These are phyloP conservation scores for Penicillium ochrochloron DNA, from an alignment of 495 filamentous ascomycete genomes.

Conservation along the genomic window DNA sequence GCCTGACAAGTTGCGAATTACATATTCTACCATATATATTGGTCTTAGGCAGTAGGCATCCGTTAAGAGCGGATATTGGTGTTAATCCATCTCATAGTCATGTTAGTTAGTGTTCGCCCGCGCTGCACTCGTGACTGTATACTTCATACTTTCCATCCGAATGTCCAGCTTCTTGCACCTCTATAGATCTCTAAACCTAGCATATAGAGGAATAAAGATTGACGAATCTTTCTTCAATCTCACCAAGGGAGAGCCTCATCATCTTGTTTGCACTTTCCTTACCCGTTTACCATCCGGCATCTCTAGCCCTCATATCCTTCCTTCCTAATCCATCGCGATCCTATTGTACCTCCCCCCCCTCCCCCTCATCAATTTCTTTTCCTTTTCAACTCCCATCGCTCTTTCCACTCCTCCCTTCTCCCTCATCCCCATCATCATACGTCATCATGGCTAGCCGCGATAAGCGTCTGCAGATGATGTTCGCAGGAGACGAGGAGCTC, in stretches of 20 bases:
- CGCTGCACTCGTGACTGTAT: not conserved
- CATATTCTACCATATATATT: too few species aligned
- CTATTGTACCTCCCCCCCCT: too few species aligned
- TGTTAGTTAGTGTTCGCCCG: too few species aligned
- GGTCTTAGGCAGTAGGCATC: too few species aligned
- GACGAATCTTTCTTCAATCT: not conserved
- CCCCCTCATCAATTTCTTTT: too few species aligned
- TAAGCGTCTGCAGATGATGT: slow-evolving; percentile 35
- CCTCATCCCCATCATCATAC: not conserved
- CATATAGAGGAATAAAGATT: not conserved
- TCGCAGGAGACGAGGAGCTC: slow-evolving; percentile 27
- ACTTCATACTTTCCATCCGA: not conserved
- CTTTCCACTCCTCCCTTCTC: not conserved
- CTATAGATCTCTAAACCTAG: not conserved
- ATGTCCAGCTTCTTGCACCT: not conserved
- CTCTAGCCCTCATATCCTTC: too few species aligned
- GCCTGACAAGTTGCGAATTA: too few species aligned
- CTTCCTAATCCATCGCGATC: too few species aligned
- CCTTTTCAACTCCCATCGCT: too few species aligned
- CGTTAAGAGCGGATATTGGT: too few species aligned
- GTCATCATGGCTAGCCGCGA: slow-evolving; percentile 24
- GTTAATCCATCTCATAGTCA: too few species aligned
- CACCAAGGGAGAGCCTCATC: not conserved
- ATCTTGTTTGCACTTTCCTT: not conserved
- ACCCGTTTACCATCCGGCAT: not conserved